A percentile compares a stretch with the other conserved stretches of the same genome.
phyloP scores from a whole-genome alignment of 768 basidiomycete genomes.

The Amanita exitialis region DNA sequence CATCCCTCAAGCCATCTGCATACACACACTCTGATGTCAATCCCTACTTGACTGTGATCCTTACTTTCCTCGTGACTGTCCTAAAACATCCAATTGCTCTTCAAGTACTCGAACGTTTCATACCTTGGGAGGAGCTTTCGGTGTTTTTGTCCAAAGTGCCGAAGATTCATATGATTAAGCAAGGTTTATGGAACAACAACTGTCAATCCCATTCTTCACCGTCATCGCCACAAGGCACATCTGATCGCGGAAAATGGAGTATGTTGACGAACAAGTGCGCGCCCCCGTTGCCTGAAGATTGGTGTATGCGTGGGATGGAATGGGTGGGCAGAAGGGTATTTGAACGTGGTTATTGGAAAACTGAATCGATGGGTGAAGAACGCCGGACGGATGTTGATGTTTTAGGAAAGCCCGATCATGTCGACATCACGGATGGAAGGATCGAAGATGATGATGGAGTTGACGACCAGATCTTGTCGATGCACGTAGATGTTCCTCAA shows the following conservation, averaged over 20 bases:
- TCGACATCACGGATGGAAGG: constrained; percentile 59
- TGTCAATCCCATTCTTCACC: constrained; percentile 14
- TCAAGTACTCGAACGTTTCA: constrained; percentile 54
- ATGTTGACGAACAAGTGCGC: constrained; percentile 63
- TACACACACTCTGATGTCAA: constrained; percentile 54
- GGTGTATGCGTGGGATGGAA: constrained; percentile 92
- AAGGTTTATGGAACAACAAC: constrained; percentile 25
- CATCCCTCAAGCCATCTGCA: constrained; percentile 48
- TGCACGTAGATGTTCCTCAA: constrained; percentile 15
- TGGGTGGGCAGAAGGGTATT: constrained; percentile 90
- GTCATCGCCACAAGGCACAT: not conserved
- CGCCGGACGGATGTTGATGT: constrained; percentile 69
- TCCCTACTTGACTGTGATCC: constrained; percentile 76
- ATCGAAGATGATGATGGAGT: constrained; percentile 73
- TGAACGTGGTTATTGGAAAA: constrained; percentile 90
- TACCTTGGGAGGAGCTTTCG: constrained; percentile 81
- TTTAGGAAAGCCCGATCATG: constrained; percentile 48
- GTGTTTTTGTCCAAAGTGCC: constrained; percentile 53
- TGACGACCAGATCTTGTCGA: constrained; percentile 14
- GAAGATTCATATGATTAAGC: constrained; percentile 35
- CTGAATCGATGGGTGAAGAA: constrained; percentile 39
- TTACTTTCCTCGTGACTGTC: constrained; percentile 83
- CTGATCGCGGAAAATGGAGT: constrained; percentile 41
- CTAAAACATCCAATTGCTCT: constrained; percentile 55
- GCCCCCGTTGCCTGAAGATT: constrained; percentile 83